Evolutionary conservation across 768 basidiomycete species (phyloP), one percentile per base, ranked within the genome.

Genomic region (Tricholoma matsutake): DNA sequence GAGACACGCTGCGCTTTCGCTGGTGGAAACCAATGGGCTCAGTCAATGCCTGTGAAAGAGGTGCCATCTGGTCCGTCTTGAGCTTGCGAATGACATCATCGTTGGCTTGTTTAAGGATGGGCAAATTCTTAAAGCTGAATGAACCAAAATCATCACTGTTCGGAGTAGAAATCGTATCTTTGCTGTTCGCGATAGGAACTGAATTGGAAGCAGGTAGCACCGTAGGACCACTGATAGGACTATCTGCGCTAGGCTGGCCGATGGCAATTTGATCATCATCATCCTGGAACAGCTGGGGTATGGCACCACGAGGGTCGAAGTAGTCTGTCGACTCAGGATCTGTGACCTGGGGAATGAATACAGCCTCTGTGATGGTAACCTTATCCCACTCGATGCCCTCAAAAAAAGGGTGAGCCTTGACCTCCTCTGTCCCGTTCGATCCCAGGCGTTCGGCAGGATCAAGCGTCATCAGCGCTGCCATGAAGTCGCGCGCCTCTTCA

Each of bases 301-400:
- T 86, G 14, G 96, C 96, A 3, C 97, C 97, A 47, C 97, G 88
- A 62, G 95, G 86, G 76, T 99, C 97, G 68, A 99, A 99, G 76
- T 99, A 99, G 73, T 99, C 97, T n/a, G 97, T 99, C 20, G 94
- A 96, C 76, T 98, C 96, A 4, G 96, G 95, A 74, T 98, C 96
- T 13, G 90, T 85, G 34, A 97, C 86, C 69, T 95, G 91, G 52
- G 97, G 97, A 56, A 98, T 94, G 77, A 99, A 99, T 32, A 89
- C 92, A 9, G 95, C 94, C 75, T 96, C 91, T 5, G 87, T 85
- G 7, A 86, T 86, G 7, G 92, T 92, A 57, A 99, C 87, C 61
- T 90, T 89, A 59, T 92, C 86, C 97, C 97, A 99, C 63, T 98
- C 91, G 64, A 98, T 90, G 34, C 85, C 92, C 51, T 83, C 78